Conservation (phyloP, 345 rosid genomes). For the Orychophragmus violaceus region DNA sequence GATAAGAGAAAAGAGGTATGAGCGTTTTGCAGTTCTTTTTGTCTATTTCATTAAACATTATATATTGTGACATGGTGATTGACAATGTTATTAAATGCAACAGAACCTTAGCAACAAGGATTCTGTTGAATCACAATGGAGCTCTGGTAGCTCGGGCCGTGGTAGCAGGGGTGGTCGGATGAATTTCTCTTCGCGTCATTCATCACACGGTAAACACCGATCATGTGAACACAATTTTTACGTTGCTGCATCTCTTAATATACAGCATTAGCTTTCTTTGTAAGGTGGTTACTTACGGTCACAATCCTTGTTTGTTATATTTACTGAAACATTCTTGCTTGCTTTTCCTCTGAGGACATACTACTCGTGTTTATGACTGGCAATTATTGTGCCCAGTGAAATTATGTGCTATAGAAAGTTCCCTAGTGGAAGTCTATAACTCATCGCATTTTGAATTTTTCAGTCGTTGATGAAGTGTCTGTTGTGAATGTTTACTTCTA, state of each 20-base stretch:
- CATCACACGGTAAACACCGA: slow-evolving; percentile 49
- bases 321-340: background rate
- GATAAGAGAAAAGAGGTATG: slow-evolving; percentile 78
- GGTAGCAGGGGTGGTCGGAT: slow-evolving; percentile 57
- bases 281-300: background rate
- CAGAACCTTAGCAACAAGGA: slow-evolving; percentile 62
- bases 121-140: slow-evolving; percentile 64
- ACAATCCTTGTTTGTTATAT: background rate
- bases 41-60: background rate
- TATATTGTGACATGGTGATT: slow-evolving; percentile 8
- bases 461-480: slow-evolving; percentile 18
- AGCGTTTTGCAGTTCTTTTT: background rate
- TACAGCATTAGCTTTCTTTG: background rate
- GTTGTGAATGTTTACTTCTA: slow-evolving; percentile 26
- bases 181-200: slow-evolving; percentile 44
- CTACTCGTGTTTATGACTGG: background rate
- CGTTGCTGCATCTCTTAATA: slow-evolving; percentile 7
- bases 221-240: background rate
- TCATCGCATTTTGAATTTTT: slow-evolving; percentile 4
- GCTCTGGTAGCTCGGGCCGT: slow-evolving; percentile 54
- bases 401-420: slow-evolving; percentile 2
- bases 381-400: background rate
- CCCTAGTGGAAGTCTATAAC: background rate
- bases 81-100: slow-evolving; percentile 4
- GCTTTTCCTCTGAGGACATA: background rate